These are phyloP conservation scores for Coemansia sp. DNA, from an alignment of 192 early-diverging fungal genomes.

Conservation along the genomic window DNA sequence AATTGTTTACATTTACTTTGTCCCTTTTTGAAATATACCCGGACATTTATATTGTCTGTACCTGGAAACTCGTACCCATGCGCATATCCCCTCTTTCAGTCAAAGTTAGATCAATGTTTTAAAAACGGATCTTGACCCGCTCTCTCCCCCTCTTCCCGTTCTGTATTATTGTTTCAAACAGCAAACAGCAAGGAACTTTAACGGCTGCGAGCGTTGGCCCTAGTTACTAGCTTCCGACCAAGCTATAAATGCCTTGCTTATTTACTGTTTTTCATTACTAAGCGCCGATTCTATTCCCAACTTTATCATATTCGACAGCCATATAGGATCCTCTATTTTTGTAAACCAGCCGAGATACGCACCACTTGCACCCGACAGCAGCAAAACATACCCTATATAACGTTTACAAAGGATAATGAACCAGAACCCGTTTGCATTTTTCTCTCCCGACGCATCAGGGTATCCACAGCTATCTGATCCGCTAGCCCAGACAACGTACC, in stretches of 20 bases:
- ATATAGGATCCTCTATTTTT: background rate
- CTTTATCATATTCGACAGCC: background rate
- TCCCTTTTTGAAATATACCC: background rate
- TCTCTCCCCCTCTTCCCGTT: background rate
- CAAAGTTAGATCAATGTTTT: background rate
- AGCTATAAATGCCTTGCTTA: background rate
- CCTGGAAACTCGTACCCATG: constrained; percentile 1
- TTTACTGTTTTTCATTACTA: background rate
- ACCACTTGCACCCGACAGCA: too few relatives aligned
- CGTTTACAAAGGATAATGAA: constrained; percentile 24
- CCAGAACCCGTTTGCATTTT: constrained; percentile 55
- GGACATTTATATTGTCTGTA: background rate
- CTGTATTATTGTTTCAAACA: background rate
- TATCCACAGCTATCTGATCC: constrained; percentile 48
- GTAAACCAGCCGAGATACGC: too few relatives aligned
- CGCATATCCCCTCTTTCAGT: background rate
- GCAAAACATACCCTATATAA: background rate
- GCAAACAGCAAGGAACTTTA: background rate
- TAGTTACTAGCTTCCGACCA: background rate
- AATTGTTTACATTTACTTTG: background rate
- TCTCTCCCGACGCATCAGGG: constrained; percentile 34
- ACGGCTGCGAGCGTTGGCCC: background rate
- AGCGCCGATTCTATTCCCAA: background rate
- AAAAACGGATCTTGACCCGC: background rate
- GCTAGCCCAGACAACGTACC: constrained; percentile 25